Evolutionary conservation across 306 rosid genomes (phyloP).

Genomic region (Hippophae gyantsensis): DNA sequence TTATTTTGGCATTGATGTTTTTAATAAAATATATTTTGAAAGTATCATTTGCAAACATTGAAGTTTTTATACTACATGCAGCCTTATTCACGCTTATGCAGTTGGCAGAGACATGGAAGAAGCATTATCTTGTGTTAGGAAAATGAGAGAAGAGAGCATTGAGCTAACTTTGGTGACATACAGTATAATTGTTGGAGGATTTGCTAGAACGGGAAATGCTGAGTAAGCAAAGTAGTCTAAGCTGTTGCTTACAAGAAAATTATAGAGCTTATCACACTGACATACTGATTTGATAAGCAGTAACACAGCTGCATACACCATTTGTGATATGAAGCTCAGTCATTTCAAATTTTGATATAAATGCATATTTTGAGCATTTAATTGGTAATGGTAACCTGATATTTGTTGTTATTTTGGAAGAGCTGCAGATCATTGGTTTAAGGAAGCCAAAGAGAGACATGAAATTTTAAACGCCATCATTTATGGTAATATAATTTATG

Average conservation of each 20-base stretch:
- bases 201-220: conserved; percentile 61
- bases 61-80: conserved; percentile 43
- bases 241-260: background rate
- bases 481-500: conserved; percentile 85
- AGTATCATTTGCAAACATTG: conserved; percentile 16
- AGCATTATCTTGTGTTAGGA: conserved; percentile 81
- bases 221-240: conserved; percentile 51
- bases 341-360: too few relatives aligned
- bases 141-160: conserved; percentile 83
- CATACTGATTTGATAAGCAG: background rate
- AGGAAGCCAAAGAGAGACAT: conserved; percentile 76
- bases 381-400: conserved; percentile 31
- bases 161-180: conserved; percentile 89
- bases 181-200: conserved; percentile 85
- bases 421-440: conserved; percentile 95
- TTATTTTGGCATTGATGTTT: background rate
- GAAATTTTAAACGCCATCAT: conserved; percentile 69
- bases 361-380: too few relatives aligned
- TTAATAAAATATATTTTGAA: background rate
- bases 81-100: conserved; percentile 98
- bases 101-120: conserved; percentile 99
- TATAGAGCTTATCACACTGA: background rate
- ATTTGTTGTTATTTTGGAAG: conserved; percentile 54
- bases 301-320: background rate
- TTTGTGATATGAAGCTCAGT: too few relatives aligned